Conservation (phyloP, 2,329 filamentous ascomycete genomes). For the Fusarium redolens region DNA sequence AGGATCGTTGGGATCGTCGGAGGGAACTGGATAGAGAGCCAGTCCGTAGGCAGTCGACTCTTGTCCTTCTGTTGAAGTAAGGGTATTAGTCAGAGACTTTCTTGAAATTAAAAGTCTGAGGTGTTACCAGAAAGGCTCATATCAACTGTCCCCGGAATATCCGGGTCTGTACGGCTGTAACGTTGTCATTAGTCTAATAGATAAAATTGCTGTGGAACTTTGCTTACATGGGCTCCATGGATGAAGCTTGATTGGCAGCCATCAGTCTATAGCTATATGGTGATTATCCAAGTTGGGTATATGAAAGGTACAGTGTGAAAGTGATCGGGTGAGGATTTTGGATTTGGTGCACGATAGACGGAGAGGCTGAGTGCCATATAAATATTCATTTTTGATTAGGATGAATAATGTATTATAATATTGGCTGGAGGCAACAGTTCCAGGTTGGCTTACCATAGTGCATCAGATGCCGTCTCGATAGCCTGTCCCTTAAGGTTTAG, state of each 20-base stretch:
- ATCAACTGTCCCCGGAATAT: not conserved
- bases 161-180: not conserved
- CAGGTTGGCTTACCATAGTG: not conserved
- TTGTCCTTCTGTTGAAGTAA: not conserved
- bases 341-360: not conserved
- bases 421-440: not conserved
- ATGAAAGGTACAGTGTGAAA: not conserved
- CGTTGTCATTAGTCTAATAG: not conserved
- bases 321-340: not conserved
- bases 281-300: not conserved
- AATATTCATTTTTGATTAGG: not conserved
- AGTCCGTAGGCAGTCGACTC: not conserved
- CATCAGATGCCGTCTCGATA: not conserved
- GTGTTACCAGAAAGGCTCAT: not conserved
- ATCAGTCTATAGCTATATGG: not conserved
- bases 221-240: not conserved
- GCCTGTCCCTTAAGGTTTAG: not conserved
- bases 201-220: not conserved
- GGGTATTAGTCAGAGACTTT: no score
- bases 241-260: not conserved
- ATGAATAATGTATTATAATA: not conserved
- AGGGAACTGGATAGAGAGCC: not conserved
- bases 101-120: not conserved
- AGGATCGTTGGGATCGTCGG: not conserved
- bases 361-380: not conserved